Base-by-base conservation (phyloP, 116 monocot genomes). In the Iris pallida region DNA sequence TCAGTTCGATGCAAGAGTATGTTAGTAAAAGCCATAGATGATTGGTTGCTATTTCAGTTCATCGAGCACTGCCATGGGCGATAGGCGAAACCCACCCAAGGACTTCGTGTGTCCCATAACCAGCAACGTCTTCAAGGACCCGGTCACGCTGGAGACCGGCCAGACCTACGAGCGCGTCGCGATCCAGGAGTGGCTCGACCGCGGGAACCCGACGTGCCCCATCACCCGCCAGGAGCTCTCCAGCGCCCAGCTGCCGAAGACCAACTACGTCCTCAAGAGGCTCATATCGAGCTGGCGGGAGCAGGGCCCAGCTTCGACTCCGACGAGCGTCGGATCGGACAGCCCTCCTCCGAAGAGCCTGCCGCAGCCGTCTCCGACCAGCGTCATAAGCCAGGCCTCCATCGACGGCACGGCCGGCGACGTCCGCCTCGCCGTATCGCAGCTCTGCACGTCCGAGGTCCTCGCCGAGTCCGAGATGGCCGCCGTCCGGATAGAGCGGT, bases 21-120 rank as follows among this genome's bases (percentile, higher is more conserved):
- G n/a, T n/a, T 52, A 8, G 14, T 52, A 52, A 49, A 49, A 52
- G 8, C 14, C 14, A 52, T 52, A 10, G 51, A 10, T 0, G 51
- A 52, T 3, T 52, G 8, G 5, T 7, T 49, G 48, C 48, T 44
- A 13, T 46, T 71, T 14, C 75, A 83, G 83, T 41, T 72, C 71
- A 59, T 17, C 68, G 30, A 70, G 53, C 20, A 42, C 78, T 6
- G 18, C 47, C 44, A 75, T 72, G 75, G 64, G 58, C 19, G 81
- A 72, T 20, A 81, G 59, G 20, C 68, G 44, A 53, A 63, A 69
- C 20, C 71, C 85, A 59, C 85, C 85, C 2, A 86, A 86, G 69
- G 85, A 86, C 65, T 86, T 86, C 55, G 76, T 86, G 8, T 86
- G 85, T 57, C 79, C 85, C 59, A 86, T 86, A 71, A 86, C 85